phyloP scores from a whole-genome alignment of 345 rosid genomes.

The Clarkia xantiana region DNA sequence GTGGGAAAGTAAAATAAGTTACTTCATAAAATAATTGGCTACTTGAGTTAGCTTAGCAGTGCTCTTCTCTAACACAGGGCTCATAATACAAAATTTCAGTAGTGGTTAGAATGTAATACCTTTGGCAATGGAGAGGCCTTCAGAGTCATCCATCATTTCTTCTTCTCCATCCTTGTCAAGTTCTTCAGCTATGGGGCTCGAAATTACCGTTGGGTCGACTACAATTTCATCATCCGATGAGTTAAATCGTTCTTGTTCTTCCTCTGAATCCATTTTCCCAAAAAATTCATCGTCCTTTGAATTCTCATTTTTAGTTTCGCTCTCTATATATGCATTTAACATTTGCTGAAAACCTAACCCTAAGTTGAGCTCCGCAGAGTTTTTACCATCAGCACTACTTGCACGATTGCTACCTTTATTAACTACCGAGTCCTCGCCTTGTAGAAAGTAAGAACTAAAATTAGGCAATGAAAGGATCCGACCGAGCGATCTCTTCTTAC shows the following conservation, averaged over 20 bases:
- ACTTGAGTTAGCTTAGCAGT: too few relatives aligned
- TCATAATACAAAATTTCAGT: too few relatives aligned
- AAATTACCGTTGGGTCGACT: too few relatives aligned
- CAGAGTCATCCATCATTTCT: too few relatives aligned
- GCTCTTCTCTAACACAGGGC: too few relatives aligned
- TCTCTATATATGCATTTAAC: constrained; percentile 3
- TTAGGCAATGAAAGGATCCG: constrained; percentile 60
- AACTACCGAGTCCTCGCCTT: constrained; percentile 6
- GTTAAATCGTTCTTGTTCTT: not conserved
- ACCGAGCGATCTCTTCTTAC: constrained; percentile 22
- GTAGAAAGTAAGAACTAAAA: constrained; percentile 19
- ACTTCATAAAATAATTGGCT: too few relatives aligned
- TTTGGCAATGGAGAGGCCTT: too few relatives aligned
- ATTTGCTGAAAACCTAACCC: constrained; percentile 4
- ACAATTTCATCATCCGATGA: too few relatives aligned
- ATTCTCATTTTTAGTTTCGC: constrained; percentile 11
- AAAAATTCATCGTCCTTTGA: constrained; percentile 5
- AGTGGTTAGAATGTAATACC: too few relatives aligned
- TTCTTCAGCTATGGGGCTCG: too few relatives aligned
- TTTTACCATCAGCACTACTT: constrained; percentile 4
- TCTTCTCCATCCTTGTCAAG: too few relatives aligned
- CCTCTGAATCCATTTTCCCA: not conserved
- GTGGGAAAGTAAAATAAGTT: too few relatives aligned
- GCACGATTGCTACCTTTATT: not conserved
- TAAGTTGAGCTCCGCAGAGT: not conserved